Conservation (phyloP, 371 early-diverging fungal genomes). For the Funneliformis caledonium region DNA sequence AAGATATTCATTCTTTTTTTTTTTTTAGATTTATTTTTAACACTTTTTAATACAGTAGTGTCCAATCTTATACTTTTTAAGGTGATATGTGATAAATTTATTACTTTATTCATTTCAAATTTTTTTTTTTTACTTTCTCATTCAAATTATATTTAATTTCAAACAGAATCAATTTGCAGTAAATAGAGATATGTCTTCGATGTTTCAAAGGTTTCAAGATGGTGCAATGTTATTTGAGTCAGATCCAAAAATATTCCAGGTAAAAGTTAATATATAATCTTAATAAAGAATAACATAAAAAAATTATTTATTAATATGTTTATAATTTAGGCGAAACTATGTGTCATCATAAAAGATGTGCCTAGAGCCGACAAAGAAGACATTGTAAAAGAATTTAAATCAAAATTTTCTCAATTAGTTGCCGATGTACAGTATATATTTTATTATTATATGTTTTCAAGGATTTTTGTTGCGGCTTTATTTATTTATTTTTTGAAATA, state of each 20-base stretch:
- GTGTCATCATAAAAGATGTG: slow-evolving; percentile 38
- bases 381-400: slow-evolving; percentile 10
- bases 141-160: background rate
- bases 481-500: background rate
- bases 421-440: background rate
- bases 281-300: background rate
- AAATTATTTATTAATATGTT: background rate
- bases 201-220: slow-evolving; percentile 40
- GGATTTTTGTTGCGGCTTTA: no score
- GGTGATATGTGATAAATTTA: background rate
- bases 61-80: slow-evolving; percentile 31
- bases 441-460: background rate
- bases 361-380: slow-evolving; percentile 10
- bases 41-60: slow-evolving; percentile 19
- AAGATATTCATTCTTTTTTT: no score
- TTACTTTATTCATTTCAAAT: background rate
- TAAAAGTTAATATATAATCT: background rate
- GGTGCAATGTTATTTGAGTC: slow-evolving; percentile 17
- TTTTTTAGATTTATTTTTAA: slow-evolving; percentile 7
- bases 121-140: background rate
- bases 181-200: slow-evolving; percentile 35
- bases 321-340: slow-evolving; percentile 28
- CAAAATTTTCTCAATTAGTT: background rate
- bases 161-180: slow-evolving; percentile 29
- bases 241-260: slow-evolving; percentile 32